phyloP scores from a whole-genome alignment of 352 stramenopile species.

The Phytophthora macrochlamydospora region DNA sequence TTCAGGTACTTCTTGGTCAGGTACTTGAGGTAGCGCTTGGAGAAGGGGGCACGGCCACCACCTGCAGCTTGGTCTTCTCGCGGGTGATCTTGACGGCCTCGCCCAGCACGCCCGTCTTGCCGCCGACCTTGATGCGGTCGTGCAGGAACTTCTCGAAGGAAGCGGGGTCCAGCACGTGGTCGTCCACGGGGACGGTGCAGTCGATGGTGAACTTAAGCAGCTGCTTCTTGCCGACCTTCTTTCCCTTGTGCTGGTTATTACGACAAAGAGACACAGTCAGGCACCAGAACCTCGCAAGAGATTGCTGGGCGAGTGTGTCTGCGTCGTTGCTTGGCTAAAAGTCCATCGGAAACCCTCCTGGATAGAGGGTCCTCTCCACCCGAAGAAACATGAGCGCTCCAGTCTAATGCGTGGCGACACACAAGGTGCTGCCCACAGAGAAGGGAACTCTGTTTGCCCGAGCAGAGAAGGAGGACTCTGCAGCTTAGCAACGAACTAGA shows the following conservation, averaged over 20 bases:
- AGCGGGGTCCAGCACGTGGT: constrained; percentile 98
- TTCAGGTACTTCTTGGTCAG: constrained; percentile 99
- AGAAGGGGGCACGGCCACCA: constrained; percentile 96
- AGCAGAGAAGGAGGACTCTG: constrained; percentile 86
- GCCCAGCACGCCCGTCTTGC: constrained; percentile 97
- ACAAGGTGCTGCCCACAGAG: constrained; percentile 63
- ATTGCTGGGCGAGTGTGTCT: constrained; percentile 29
- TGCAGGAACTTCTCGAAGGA: constrained; percentile 99
- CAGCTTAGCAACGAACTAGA: constrained; percentile 83
- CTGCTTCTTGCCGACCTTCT: constrained; percentile 92
- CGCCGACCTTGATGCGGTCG: constrained; percentile 99
- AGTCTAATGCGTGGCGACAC: constrained; percentile 54
- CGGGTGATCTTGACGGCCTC: constrained; percentile 95
- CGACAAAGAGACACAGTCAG: constrained; percentile 2
- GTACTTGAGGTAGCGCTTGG: constrained; percentile 99
- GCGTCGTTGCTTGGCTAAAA: neutral
- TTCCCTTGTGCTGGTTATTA: constrained; percentile 68
- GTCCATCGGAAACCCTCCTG: neutral
- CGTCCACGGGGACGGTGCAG: constrained; percentile 97
- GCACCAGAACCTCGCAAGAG: constrained; percentile 5
- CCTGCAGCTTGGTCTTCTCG: constrained; percentile 97
- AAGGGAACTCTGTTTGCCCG: constrained; percentile 91
- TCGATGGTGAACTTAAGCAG: constrained; percentile 94
- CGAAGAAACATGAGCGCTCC: constrained; percentile 28
- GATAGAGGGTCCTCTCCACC: neutral